Evolutionary conservation across 2,329 filamentous ascomycete species (phyloP).

Genomic region (Nothomitra cinnamomea): DNA sequence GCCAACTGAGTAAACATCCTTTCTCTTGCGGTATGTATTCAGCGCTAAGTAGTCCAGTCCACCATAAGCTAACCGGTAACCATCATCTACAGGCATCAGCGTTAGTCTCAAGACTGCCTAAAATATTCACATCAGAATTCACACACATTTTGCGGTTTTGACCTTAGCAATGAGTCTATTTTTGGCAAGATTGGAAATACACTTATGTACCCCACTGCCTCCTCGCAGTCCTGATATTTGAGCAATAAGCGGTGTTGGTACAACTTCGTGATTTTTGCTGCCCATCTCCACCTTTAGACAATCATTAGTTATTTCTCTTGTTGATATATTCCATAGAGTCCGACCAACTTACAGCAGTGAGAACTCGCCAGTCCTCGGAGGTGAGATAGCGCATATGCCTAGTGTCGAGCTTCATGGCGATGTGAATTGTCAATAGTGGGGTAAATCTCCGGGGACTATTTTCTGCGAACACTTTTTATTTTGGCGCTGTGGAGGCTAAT

Average conservation of each 20-base stretch:
- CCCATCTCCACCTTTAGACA: constrained; percentile 63
- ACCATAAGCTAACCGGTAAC: constrained; percentile 90
- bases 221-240: constrained; percentile 68
- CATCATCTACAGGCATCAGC: constrained; percentile 44
- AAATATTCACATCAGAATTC: background rate
- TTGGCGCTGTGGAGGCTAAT: background rate
- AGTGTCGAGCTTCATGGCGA: constrained; percentile 81
- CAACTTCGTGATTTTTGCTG: constrained; percentile 92
- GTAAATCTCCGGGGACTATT: background rate
- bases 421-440: background rate
- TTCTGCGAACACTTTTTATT: constrained; percentile 3
- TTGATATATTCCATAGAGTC: constrained; percentile 21
- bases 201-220: constrained; percentile 61
- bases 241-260: constrained; percentile 77
- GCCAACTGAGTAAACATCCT: constrained; percentile 77
- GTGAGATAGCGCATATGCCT: constrained; percentile 85
- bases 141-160: constrained; percentile 71
- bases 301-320: constrained; percentile 9
- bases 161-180: constrained; percentile 77
- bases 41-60: constrained; percentile 95
- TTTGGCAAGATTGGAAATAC: constrained; percentile 84
- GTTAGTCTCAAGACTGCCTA: background rate
- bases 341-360: constrained; percentile 60
- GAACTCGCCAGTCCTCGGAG: constrained; percentile 84
- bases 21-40: constrained; percentile 67